phyloP scores from a whole-genome alignment of 179 eudicot species.

The Spinacia oleracea region DNA sequence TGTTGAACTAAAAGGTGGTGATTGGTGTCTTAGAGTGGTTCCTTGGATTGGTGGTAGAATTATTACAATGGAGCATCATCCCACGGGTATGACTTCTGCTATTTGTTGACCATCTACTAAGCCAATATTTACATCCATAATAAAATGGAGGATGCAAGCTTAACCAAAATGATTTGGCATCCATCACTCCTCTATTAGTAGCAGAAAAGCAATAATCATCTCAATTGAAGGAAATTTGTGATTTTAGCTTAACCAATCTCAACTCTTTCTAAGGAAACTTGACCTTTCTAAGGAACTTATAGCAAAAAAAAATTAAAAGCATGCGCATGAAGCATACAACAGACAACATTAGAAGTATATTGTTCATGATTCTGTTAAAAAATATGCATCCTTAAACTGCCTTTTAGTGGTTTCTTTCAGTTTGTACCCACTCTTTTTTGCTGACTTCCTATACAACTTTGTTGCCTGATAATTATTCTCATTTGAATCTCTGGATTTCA shows the following conservation, averaged over 20 bases:
- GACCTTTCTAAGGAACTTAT: background rate
- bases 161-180: background rate
- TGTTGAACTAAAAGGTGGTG: constrained; percentile 72
- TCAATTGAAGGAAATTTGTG: background rate
- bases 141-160: background rate
- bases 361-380: background rate
- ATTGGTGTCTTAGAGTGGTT: constrained; percentile 88
- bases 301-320: background rate
- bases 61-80: constrained; percentile 90
- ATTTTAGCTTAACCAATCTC: background rate
- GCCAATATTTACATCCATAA: background rate
- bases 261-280: background rate
- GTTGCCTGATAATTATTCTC: background rate
- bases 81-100: constrained; percentile 61
- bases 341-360: background rate
- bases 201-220: background rate
- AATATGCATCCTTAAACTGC: background rate
- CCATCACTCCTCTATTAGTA: background rate
- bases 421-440: background rate
- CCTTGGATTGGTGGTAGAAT: constrained; percentile 99
- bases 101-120: constrained; percentile 12
- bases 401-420: background rate
- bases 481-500: background rate
- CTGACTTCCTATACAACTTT: background rate
- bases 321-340: background rate